These are phyloP conservation scores for Fraxinus sp. DNA, from an alignment of 305 asterid species.

Conservation along the genomic window DNA sequence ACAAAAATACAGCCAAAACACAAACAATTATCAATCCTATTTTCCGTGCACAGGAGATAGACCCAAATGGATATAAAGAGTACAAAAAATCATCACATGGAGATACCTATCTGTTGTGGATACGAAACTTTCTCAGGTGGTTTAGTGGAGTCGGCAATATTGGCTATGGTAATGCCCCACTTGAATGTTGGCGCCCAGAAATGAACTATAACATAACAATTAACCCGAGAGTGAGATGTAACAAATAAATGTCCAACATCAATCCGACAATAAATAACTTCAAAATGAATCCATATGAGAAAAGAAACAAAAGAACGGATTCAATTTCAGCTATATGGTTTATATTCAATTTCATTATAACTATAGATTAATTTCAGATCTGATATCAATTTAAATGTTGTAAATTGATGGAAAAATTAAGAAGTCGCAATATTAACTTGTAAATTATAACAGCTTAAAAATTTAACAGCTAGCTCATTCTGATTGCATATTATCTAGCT, in stretches of 20 bases:
- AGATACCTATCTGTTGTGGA: conserved; percentile 68
- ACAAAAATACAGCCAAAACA: neutral
- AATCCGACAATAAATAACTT: neutral
- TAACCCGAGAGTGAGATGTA: neutral
- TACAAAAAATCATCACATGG: conserved; percentile 19
- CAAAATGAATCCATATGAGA: neutral
- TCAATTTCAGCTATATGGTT: neutral
- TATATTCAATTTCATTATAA: conserved; percentile 2
- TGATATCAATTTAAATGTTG: neutral
- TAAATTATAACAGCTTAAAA: neutral
- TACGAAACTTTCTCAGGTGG: conserved; percentile 74
- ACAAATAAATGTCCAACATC: neutral
- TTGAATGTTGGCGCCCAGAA: conserved; percentile 83
- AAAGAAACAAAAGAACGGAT: neutral
- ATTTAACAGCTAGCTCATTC: neutral
- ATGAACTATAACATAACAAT: conserved; percentile 43
- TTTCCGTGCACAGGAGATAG: conserved; percentile 12
- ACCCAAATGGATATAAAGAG: neutral
- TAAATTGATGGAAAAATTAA: neutral
- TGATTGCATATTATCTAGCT: neutral
- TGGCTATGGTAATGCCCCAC: conserved; percentile 85
- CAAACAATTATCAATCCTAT: neutral
- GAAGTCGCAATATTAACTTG: neutral
- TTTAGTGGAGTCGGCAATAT: conserved; percentile 56
- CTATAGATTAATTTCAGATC: neutral